Evolutionary conservation across 441 rosid genomes (phyloP).

Genomic region (Lagerstroemia fauriei): DNA sequence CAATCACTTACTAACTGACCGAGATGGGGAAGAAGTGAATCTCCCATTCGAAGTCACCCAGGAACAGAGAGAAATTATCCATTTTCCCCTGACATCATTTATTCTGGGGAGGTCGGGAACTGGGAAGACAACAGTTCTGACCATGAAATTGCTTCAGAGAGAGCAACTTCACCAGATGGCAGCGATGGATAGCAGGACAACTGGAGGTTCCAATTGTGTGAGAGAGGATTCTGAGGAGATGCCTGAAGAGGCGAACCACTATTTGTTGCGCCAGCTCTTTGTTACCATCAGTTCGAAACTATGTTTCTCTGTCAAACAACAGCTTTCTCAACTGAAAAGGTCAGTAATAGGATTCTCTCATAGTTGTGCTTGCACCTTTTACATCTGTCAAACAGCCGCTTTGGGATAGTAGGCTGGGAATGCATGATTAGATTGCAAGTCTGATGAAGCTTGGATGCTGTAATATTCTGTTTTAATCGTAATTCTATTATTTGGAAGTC

Average conservation of each 20-base stretch:
- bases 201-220: neutral
- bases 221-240: conserved; percentile 11
- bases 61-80: conserved; percentile 41
- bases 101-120: conserved; percentile 64
- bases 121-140: conserved; percentile 57
- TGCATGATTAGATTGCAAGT: neutral
- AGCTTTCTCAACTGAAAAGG: conserved; percentile 49
- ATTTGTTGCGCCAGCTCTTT: conserved; percentile 47
- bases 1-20: conserved; percentile 43
- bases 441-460: neutral
- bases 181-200: conserved; percentile 28
- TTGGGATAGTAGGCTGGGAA: too few species aligned
- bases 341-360: conserved; percentile 11
- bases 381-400: too few species aligned
- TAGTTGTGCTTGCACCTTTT: neutral
- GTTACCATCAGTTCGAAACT: conserved; percentile 52
- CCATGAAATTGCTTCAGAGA: conserved; percentile 45
- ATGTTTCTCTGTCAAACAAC: conserved; percentile 51
- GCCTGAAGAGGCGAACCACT: conserved; percentile 16
- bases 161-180: conserved; percentile 40
- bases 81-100: conserved; percentile 41
- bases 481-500: neutral
- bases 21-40: conserved; percentile 42
- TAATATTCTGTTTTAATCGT: neutral
- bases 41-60: conserved; percentile 56